A percentile compares a stretch with the other conserved stretches of the same genome.
Evolutionary conservation across 148 eudicot genomes (phyloP).

Genomic region (Vaccinium corymbosum): DNA sequence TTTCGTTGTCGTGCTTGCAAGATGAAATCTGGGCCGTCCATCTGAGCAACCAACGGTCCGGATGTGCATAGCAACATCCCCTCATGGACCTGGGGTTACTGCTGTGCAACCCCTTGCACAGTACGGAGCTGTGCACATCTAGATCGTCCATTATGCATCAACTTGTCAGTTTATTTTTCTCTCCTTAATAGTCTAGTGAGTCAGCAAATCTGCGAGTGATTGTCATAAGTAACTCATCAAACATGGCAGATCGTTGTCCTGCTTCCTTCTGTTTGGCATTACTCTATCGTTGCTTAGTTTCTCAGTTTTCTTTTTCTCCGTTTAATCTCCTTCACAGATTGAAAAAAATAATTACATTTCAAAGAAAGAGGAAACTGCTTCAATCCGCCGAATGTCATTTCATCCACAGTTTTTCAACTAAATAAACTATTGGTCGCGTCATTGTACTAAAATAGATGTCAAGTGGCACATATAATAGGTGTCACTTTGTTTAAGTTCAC

Average conservation of each 20-base stretch:
- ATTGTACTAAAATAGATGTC: neutral
- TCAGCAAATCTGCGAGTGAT: slow-evolving; percentile 1
- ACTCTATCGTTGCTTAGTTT: neutral
- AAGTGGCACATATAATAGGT: neutral
- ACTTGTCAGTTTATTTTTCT: neutral
- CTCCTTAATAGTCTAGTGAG: too few species aligned
- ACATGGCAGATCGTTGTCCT: neutral
- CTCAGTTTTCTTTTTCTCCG: neutral
- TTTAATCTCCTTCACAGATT: too few species aligned
- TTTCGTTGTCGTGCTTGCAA: too few species aligned
- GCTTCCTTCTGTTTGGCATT: slow-evolving; percentile 9
- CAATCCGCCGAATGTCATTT: neutral
- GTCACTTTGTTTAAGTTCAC: neutral
- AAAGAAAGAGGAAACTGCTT: neutral
- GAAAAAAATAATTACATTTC: neutral
- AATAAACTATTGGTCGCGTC: neutral
- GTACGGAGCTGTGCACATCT: too few species aligned
- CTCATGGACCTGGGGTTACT: too few species aligned
- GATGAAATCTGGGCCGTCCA: too few species aligned
- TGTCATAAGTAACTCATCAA: too few species aligned
- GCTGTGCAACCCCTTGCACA: too few species aligned
- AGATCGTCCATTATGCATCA: too few species aligned
- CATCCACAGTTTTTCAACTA: neutral
- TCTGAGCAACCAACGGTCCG: too few species aligned
- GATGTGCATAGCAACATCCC: too few species aligned